Evolutionary conservation across 2,329 filamentous ascomycete species (phyloP), one percentile per base, ranked within the genome.

Genomic region (Xylaria hypoxylon): DNA sequence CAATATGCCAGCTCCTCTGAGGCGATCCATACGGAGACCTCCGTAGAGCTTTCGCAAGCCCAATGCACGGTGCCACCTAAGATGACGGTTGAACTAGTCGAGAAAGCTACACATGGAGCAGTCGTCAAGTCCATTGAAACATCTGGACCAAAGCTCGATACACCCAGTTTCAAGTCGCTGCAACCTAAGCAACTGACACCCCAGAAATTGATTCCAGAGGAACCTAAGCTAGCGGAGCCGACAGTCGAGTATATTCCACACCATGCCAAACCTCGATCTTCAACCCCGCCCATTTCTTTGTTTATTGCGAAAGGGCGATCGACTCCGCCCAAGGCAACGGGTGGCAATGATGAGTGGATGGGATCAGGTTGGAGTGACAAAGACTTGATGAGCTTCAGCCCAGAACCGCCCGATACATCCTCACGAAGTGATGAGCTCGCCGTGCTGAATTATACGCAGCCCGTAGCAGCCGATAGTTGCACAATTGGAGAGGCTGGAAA

Each of bases 331-430:
- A 38, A 19, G n/a, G 22, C 3, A 17, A 19, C 10, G 4, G 42
- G 38, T 35, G 15, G 3, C 2, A 31, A 31, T 19, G 5, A 42
- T 45, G 10, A 24, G 3, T 15, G n/a, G 33, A 40, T 5, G 3
- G 19, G 11, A 26, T 59, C 53, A 26, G 35, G 42, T 5, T 44
- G 48, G 52, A 31, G 26, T 50, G 45, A 59, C n/a, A 17, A 26
- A 19, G 42, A 59, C 44, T 26, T 67, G 33, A 60, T 67, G 19
- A 51, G 52, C 35, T 59, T 65, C 24, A 62, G 58, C 35, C 65
- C 58, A 3, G 47, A 50, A 6, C 26, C 26, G 15, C 3, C 35
- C 7, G 3, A 6, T 19, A 8, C 19, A 17, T 19, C 19, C 3
- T n/a, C 42, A 7, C 50, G 19, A 15, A 31, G 10, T 4, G 19